These are phyloP conservation scores for Apiospora sp. DNA, from an alignment of 2,329 filamentous ascomycete genomes.

Conservation along the genomic window DNA sequence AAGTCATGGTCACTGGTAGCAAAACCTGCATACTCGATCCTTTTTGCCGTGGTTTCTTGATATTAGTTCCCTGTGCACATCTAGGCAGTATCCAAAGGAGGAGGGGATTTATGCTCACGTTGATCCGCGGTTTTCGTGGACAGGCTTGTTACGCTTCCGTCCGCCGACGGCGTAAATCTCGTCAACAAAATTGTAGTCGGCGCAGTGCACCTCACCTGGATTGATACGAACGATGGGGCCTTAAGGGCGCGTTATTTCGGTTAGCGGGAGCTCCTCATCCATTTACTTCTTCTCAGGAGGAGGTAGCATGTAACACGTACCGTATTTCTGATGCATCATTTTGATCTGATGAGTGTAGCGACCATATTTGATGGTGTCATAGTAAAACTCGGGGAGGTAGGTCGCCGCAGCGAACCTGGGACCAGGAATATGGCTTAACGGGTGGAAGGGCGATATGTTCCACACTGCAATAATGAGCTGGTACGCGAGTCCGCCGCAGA, in stretches of 20 bases:
- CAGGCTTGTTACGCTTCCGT: conserved; percentile 37
- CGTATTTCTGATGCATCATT: conserved; percentile 48
- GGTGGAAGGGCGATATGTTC: conserved; percentile 51
- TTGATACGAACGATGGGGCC: conserved; percentile 50
- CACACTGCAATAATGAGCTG: conserved; percentile 41
- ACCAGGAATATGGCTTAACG: conserved; percentile 47
- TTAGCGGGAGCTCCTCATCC: not conserved
- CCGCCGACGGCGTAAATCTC: conserved; percentile 45
- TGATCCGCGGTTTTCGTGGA: conserved; percentile 32
- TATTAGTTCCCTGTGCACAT: not conserved
- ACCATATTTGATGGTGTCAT: conserved; percentile 46
- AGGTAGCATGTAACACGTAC: conserved; percentile 30
- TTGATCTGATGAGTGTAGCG: conserved; percentile 46
- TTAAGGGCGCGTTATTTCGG: conserved; percentile 16
- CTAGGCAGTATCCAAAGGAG: no score
- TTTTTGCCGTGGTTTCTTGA: conserved; percentile 29
- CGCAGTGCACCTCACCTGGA: conserved; percentile 50
- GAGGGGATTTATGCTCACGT: conserved; percentile 25
- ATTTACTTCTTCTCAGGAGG: no score
- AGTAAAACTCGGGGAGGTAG: conserved; percentile 48
- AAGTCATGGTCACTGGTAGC: conserved; percentile 41
- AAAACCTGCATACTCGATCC: conserved; percentile 35
- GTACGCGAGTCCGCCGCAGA: conserved; percentile 41
- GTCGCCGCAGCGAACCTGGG: conserved; percentile 46
- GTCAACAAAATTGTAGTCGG: conserved; percentile 46